Percentiles rank a stretch among this genome's conserved stretches.
Evolutionary conservation across 345 rosid genomes (phyloP).

Genomic region (Euphorbia peplus): DNA sequence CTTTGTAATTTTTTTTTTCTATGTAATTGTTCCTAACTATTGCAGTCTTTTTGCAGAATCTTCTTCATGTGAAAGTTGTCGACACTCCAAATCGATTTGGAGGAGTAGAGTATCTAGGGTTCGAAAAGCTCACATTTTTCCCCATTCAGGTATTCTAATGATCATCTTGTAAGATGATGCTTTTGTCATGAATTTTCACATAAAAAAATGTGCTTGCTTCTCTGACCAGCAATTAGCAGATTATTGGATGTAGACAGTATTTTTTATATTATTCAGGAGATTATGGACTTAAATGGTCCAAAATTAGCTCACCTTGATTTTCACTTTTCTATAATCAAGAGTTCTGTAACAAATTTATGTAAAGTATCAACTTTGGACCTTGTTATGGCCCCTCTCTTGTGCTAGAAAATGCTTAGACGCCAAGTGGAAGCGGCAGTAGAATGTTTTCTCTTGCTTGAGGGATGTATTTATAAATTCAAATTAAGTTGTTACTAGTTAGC

Average conservation of each 20-base stretch:
- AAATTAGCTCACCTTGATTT: neutral
- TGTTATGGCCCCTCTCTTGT: neutral
- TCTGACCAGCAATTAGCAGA: neutral
- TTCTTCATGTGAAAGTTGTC: conserved; percentile 60
- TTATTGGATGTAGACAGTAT: neutral
- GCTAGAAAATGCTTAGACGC: neutral
- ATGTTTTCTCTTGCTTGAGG: neutral
- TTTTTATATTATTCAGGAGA: neutral
- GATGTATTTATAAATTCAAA: neutral
- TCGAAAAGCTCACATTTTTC: conserved; percentile 79
- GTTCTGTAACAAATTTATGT: neutral
- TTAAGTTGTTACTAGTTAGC: neutral
- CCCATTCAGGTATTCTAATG: conserved; percentile 71
- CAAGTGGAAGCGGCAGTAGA: neutral
- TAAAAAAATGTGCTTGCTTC: neutral
- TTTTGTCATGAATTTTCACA: neutral
- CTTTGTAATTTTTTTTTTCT: neutral
- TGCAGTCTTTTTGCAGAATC: conserved; percentile 53
- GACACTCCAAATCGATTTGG: conserved; percentile 81
- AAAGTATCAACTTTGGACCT: neutral
- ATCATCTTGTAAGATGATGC: neutral
- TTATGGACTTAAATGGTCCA: neutral
- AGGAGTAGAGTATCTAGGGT: conserved; percentile 73
- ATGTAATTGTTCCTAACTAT: neutral
- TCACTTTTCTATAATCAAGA: neutral